Evolutionary conservation across 2,329 filamentous ascomycete species (phyloP), one percentile per base, ranked within the genome.

Genomic region (Xylaria arbuscula): DNA sequence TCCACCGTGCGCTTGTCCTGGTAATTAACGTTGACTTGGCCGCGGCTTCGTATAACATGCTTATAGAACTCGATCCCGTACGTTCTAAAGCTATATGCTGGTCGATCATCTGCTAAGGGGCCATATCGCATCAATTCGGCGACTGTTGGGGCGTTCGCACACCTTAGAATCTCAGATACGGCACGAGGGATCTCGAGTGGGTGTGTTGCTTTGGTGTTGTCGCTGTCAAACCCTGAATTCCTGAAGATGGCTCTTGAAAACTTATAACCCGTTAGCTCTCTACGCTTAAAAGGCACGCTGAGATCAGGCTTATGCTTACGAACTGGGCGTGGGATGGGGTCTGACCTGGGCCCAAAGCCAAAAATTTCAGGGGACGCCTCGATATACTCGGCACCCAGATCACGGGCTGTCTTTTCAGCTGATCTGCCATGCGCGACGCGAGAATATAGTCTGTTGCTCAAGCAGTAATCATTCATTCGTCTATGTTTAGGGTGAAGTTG

Each of bases 1-100:
- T 76, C 74, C 17, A 76, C 50, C 0, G 74, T 76, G 0, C 74
- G 68, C 48, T 72, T 73, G 2, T 38, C 8, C 24, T 68, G 68
- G 2, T 8, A 34, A 1, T 28, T 1, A 3, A 11, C 19, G 17
- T 1, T 9, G 6, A 19, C 2, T 7, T 10, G 2, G 17, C 19
- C 15, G 1, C n/a, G 2, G 2, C 3, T 1, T 7, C 7, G 24
- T 9, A 28, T 1, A n/a, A 38, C 2, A 1, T 10, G 19, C 50
- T 55, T 63, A 13, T 68, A 69, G n/a, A 3, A 4, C 0, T 4
- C 9, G 1, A 2, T 0, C 7, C 19, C 22, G 38, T 70, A 70
- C 3, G 17, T 3, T 0, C 3, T 15, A n/a, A 70, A 70, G 56
- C 22, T 66, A 24, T 70, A 70, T 5, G 66, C 66, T 3, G 56